Evolutionary conservation across 2,329 filamentous ascomycete species (phyloP), one percentile per base, ranked within the genome.

Genomic region (Arthrobotrys musiformis): DNA sequence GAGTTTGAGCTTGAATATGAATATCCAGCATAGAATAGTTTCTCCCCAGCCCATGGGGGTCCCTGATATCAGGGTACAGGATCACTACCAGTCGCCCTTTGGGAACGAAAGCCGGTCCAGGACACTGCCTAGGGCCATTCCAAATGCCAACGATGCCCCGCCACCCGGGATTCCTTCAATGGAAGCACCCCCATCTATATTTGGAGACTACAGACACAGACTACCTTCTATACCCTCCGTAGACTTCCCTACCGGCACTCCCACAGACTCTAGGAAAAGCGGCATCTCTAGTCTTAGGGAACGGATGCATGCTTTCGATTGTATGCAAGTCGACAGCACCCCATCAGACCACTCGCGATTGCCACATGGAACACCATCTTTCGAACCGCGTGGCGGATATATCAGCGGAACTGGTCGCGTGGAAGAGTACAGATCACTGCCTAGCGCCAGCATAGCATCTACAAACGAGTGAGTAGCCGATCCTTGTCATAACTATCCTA

Each of bases 31-130:
- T 40, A 58, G 72, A 42, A 76, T 76, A 58, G 72, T 66, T 28
- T 64, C 72, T 11, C 58, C 72, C 58, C 66, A 70, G 24, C 73
- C 73, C 8, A 77, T 77, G 73, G 73, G 73, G 15, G 73, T 77
- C 30, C 73, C 73, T 56, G 73, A 77, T 61, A 77, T 77, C 60
- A 66, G 66, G 60, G 73, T 77, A 13, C 73, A 77, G 60, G 73
- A 77, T 40, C 73, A 70, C 24, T 77, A 67, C 37, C 66, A 60
- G 28, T 64, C 58, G 15, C 63, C 63, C 2, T 76, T 76, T 64
- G 58, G 64, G 2, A 61, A 15, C 30, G 66, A 77, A 24, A 2
- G 33, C 26, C 72, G 66, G 6, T 64, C 66, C 22, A 60, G 73
- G 17, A 77, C 73, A 7, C 28, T 77, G 11, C 73, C 73, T 9